Evolutionary conservation across 768 basidiomycete species (phyloP).

Genomic region (Pisolithus microcarpus): DNA sequence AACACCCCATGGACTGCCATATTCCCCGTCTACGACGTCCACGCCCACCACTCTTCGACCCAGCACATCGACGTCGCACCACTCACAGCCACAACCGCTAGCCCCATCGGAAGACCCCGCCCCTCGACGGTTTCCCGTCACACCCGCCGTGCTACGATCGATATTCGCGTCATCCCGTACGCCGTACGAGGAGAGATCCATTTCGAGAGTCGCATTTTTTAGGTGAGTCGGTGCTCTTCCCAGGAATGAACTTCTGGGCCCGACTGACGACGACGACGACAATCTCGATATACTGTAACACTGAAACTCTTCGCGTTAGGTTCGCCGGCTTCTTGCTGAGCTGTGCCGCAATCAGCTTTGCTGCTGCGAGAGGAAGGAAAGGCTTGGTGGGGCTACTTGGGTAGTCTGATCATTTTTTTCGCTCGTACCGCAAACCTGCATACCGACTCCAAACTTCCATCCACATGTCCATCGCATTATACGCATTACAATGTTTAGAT

Average conservation of each 20-base stretch:
- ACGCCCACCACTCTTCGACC: constrained; percentile 40
- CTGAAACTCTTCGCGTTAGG: constrained; percentile 29
- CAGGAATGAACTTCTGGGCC: neutral
- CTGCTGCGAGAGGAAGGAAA: constrained; percentile 63
- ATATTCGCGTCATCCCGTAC: constrained; percentile 85
- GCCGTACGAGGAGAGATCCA: constrained; percentile 72
- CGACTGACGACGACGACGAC: no score
- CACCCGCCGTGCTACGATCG: constrained; percentile 71
- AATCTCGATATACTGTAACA: neutral
- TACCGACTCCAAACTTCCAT: no score
- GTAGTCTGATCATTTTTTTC: constrained; percentile 32
- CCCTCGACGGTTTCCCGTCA: constrained; percentile 69
- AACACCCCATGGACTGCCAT: constrained; percentile 30
- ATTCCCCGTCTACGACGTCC: constrained; percentile 28
- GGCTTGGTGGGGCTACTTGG: constrained; percentile 61
- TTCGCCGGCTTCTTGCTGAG: constrained; percentile 80
- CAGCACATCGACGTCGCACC: constrained; percentile 26
- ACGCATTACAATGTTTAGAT: no score
- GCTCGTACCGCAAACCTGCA: no score
- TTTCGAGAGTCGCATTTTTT: constrained; percentile 83
- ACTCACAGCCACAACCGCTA: constrained; percentile 26
- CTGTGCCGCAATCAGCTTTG: constrained; percentile 71
- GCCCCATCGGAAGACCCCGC: constrained; percentile 36
- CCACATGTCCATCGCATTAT: no score
- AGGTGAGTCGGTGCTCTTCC: constrained; percentile 37